A percentile compares a stretch with the other conserved stretches of the same genome.
Evolutionary conservation across 768 basidiomycete genomes (phyloP).

Genomic region (Lentinula aciculospora): DNA sequence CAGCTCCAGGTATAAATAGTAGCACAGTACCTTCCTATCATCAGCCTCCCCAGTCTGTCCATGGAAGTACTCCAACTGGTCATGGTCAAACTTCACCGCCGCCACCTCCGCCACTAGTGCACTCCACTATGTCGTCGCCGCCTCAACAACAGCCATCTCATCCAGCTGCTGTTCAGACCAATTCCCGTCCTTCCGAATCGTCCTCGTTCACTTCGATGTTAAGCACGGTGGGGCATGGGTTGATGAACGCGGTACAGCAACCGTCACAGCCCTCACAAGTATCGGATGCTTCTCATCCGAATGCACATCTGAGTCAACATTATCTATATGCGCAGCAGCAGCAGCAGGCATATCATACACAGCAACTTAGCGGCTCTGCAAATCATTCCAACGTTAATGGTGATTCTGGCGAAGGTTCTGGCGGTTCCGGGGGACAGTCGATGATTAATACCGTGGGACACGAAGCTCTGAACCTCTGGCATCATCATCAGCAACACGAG

Average conservation of each 20-base stretch:
- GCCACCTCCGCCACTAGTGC: not conserved
- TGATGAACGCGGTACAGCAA: not conserved
- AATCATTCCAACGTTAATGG: too few species aligned
- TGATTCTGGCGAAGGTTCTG: not conserved
- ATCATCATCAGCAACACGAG: constrained; percentile 1
- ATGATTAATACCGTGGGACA: constrained; percentile 3
- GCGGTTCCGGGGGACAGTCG: not conserved
- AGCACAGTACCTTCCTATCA: not conserved
- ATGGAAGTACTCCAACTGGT: not conserved
- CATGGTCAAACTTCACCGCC: not conserved
- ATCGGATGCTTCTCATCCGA: not conserved
- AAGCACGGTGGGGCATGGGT: not conserved
- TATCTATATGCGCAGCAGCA: not conserved
- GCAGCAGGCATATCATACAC: constrained; percentile 7
- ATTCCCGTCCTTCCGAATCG: not conserved
- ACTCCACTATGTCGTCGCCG: not conserved
- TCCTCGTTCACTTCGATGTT: not conserved
- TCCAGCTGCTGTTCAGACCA: not conserved
- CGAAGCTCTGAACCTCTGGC: constrained; percentile 4
- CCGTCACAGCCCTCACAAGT: not conserved
- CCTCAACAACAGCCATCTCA: not conserved
- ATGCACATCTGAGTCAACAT: not conserved
- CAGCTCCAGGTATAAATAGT: not conserved
- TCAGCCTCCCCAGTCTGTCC: not conserved
- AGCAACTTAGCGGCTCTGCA: not conserved